phyloP scores from a whole-genome alignment of 2,329 filamentous ascomycete genomes.

The Colletotrichum higginsianum region DNA sequence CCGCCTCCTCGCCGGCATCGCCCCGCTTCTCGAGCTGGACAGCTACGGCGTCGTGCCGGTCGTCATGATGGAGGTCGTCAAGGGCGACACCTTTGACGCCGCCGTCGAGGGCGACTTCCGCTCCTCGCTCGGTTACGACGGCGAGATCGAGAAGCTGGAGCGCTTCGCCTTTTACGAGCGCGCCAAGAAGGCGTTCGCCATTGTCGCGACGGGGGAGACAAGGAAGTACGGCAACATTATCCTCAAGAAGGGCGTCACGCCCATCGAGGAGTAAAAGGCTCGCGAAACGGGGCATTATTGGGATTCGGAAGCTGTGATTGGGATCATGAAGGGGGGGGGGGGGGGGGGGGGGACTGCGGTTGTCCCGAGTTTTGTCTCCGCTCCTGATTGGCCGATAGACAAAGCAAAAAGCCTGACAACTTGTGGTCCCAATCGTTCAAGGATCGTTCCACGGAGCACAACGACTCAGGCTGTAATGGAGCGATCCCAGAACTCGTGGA shows the following conservation, averaged over 20 bases:
- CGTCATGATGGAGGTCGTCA: constrained; percentile 40
- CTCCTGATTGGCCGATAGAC: background rate
- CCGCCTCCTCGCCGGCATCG: constrained; percentile 30
- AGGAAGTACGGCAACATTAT: constrained; percentile 39
- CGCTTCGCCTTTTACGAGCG: constrained; percentile 36
- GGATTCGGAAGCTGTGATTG: background rate
- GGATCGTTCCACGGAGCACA: too few species aligned
- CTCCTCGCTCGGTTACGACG: constrained; percentile 27
- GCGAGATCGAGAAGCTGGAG: constrained; percentile 39
- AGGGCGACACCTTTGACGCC: constrained; percentile 37
- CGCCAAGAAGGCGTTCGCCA: constrained; percentile 36
- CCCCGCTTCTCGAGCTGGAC: constrained; percentile 37
- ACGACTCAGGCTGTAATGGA: too few species aligned
- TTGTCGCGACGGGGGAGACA: constrained; percentile 35
- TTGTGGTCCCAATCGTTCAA: background rate
- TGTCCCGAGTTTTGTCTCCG: background rate
- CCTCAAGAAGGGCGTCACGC: constrained; percentile 37
- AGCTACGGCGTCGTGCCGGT: constrained; percentile 39
- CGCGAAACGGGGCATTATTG: background rate
- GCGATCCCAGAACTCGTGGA: too few species aligned
- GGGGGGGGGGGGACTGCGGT: background rate
- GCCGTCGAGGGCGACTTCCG: constrained; percentile 38
- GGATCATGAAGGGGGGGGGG: too few species aligned
- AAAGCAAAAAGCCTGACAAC: background rate
- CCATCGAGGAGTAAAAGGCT: background rate